phyloP scores from a whole-genome alignment of 345 rosid genomes.

The Lumnitzera littorea region DNA sequence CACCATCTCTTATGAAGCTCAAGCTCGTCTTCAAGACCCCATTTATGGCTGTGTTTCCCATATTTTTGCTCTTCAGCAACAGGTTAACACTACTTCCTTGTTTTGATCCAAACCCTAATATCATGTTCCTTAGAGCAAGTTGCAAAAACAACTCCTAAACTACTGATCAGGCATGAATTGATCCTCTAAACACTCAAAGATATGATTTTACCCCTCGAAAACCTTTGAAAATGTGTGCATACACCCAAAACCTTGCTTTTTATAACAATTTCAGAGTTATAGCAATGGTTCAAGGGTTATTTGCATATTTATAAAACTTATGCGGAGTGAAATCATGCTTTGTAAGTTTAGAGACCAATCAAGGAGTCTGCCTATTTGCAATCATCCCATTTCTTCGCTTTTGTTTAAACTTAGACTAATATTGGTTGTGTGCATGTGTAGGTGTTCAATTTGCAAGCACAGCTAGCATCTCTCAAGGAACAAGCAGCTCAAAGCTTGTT shows the following conservation, averaged over 20 bases:
- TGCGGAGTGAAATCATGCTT: too few relatives aligned
- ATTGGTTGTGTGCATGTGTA: constrained; percentile 13
- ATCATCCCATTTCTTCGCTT: constrained; percentile 20
- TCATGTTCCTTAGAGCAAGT: neutral
- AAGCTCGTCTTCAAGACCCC: constrained; percentile 93
- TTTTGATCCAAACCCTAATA: neutral
- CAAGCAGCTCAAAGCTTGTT: constrained; percentile 48
- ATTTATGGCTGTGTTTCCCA: constrained; percentile 95
- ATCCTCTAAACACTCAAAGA: too few relatives aligned
- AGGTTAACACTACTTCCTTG: constrained; percentile 29
- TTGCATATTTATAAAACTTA: neutral
- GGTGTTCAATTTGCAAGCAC: constrained; percentile 86
- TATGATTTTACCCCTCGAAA: too few relatives aligned
- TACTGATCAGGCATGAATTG: neutral
- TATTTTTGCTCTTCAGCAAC: constrained; percentile 91
- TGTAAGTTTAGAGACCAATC: too few relatives aligned
- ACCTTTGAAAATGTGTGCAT: too few relatives aligned
- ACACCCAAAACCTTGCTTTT: too few relatives aligned
- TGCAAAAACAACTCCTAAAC: neutral
- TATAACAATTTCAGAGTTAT: too few relatives aligned
- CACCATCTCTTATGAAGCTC: constrained; percentile 95
- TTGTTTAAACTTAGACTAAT: constrained; percentile 1
- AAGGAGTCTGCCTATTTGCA: too few relatives aligned
- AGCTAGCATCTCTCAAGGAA: constrained; percentile 76
- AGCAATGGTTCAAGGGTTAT: neutral